Conservation (phyloP, 495 filamentous ascomycete genomes). For the Endocarpon pusillum region DNA sequence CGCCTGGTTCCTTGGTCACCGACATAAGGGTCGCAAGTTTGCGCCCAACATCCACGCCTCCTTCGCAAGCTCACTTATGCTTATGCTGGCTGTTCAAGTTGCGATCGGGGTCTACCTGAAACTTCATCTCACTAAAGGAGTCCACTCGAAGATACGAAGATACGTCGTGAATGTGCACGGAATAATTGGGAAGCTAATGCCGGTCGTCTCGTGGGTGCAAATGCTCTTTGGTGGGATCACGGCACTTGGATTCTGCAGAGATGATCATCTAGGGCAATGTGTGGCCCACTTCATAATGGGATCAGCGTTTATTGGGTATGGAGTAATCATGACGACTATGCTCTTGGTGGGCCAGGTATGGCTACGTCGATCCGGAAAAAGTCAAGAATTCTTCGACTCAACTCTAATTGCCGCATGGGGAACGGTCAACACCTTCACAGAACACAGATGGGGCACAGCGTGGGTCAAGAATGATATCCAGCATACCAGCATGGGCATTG, state of each 20-base stretch:
- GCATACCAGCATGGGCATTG: constrained; percentile 90
- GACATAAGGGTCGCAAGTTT: constrained; percentile 80
- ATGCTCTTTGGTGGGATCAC: constrained; percentile 96
- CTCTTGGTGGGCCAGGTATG: constrained; percentile 78
- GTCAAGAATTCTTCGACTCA: constrained; percentile 95
- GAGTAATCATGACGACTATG: constrained; percentile 70
- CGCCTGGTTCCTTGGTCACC: constrained; percentile 82
- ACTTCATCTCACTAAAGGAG: constrained; percentile 68
- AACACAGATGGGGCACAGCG: constrained; percentile 76
- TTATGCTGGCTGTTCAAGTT: constrained; percentile 60
- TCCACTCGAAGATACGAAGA: constrained; percentile 61
- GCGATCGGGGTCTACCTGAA: constrained; percentile 74
- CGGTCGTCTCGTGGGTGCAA: constrained; percentile 76
- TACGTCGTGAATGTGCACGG: constrained; percentile 58
- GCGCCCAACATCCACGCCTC: constrained; percentile 64
- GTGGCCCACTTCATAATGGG: constrained; percentile 98
- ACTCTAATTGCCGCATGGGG: constrained; percentile 85
- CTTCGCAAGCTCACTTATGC: constrained; percentile 65
- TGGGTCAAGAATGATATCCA: constrained; percentile 97
- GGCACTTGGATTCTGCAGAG: constrained; percentile 81
- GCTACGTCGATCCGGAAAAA: constrained; percentile 67
- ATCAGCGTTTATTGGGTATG: constrained; percentile 87
- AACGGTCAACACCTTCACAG: constrained; percentile 93
- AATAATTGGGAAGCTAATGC: constrained; percentile 71
- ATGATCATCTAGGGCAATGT: constrained; percentile 84